Base-by-base conservation (phyloP, 805 yeast species). In the Jamesozyma rosinii region DNA sequence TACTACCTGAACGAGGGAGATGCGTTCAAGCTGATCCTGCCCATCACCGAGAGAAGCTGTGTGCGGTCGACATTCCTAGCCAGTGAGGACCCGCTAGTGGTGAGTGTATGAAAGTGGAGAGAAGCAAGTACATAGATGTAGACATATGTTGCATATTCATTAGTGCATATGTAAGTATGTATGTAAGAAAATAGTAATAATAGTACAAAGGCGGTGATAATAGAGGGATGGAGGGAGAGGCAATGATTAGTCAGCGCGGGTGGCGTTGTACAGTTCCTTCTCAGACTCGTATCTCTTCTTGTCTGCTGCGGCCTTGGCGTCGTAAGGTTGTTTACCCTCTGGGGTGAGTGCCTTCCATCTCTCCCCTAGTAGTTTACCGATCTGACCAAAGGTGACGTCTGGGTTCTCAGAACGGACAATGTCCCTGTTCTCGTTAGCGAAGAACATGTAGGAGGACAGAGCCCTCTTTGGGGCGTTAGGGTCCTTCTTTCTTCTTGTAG, bases 201-300 rank as follows among this genome's bases (percentile, higher is more conserved):
- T 27, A 26, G 20, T 29, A 30, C 40, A 34, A 13, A 34, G 9
- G 20, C 4, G 5, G 34, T 13, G 34, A 31, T 31, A 31, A 31
- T 11, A 6, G n/a, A 31, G 9, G 13, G 8, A 34, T 19, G 35
- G 4, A 33, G 15, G 8, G 27, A 94, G 95, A 59, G 96, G 21
- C 14, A 35, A 32, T 33, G 6, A 6, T 21, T 38, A 38, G 4
- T 32, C 42, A 24, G 32, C 42, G 13, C 30, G 27, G 14, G 42
- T 39, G 57, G 58, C 72, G 45, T 75, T 74, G 64, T 84, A 85
- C 62, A 79, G 88, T 54, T 90, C 90, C 77, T 89, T 89, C 72
- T 86, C 94, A 57, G 82, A 77, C 71, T 90, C 96, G 71, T 90
- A 90, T 72, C 97, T 83, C 76, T 88, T 85, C 79, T 90, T 90